Percentiles rank a stretch among this genome's conserved stretches.
Evolutionary conservation across 2,329 filamentous ascomycete species (phyloP).

Genomic region (Immersiporthe knoxdaviesiana): DNA sequence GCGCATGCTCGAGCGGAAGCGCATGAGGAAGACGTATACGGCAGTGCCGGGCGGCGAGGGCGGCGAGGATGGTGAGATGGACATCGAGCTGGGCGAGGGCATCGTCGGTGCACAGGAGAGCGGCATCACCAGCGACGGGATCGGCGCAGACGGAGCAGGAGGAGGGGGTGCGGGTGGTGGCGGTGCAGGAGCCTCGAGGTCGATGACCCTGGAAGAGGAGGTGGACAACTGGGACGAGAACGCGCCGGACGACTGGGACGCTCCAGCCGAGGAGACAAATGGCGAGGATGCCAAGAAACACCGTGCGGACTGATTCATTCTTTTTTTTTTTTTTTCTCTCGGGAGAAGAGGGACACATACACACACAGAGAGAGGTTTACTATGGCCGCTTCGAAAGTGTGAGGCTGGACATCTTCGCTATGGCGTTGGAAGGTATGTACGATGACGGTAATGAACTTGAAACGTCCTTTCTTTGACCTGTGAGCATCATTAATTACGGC

Average conservation of each 20-base stretch:
- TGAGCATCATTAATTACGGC: neutral
- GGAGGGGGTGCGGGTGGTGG: too few relatives aligned
- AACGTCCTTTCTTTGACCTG: neutral
- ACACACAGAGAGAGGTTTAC: too few relatives aligned
- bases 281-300: conserved; percentile 33
- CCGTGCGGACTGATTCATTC: conserved; percentile 35
- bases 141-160: conserved; percentile 21
- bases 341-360: neutral
- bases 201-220: conserved; percentile 70
- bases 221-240: conserved; percentile 96
- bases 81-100: conserved; percentile 77
- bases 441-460: conserved; percentile 7
- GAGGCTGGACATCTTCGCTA: neutral
- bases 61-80: conserved; percentile 46
- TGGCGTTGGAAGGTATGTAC: conserved; percentile 15
- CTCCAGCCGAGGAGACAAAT: conserved; percentile 40
- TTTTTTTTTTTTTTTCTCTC: neutral
- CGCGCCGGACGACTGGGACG: conserved; percentile 60
- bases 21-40: conserved; percentile 72
- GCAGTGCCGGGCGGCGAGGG: conserved; percentile 65
- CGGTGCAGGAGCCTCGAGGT: conserved; percentile 38
- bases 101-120: conserved; percentile 60
- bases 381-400: neutral
- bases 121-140: conserved; percentile 54
- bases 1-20: conserved; percentile 88